Conservation (phyloP, 805 yeast genomes). For the Cyberlindnera sargentensis region DNA sequence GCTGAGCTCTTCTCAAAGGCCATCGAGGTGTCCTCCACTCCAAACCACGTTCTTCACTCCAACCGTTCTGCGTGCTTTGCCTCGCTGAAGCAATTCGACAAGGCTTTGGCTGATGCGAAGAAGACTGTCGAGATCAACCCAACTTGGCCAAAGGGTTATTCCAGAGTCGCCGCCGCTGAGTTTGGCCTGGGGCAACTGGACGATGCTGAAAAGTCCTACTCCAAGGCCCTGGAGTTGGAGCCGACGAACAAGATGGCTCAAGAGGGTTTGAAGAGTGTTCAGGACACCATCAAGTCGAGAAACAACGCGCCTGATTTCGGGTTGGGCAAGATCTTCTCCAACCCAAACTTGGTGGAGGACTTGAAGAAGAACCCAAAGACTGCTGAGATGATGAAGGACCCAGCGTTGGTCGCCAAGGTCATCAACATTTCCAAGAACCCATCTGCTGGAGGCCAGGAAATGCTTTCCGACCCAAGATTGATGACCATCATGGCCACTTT, state of each 20-base stretch:
- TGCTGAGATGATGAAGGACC: slow-evolving; percentile 80
- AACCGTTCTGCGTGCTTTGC: slow-evolving; percentile 92
- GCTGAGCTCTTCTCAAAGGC: slow-evolving; percentile 79
- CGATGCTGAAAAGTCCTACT: slow-evolving; percentile 63
- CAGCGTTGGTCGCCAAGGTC: slow-evolving; percentile 68
- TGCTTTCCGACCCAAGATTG: slow-evolving; percentile 75
- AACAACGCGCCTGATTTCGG: slow-evolving; percentile 59
- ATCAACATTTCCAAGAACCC: slow-evolving; percentile 62
- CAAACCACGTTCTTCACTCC: slow-evolving; percentile 89
- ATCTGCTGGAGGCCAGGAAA: slow-evolving; percentile 57
- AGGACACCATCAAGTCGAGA: slow-evolving; percentile 46
- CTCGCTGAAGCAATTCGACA: slow-evolving; percentile 61
- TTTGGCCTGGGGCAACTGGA: slow-evolving; percentile 79
- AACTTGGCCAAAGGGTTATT: slow-evolving; percentile 92
- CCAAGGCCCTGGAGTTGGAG: slow-evolving; percentile 77
- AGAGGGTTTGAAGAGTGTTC: slow-evolving; percentile 69
- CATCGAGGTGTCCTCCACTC: slow-evolving; percentile 69
- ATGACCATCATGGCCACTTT: slow-evolving; percentile 83
- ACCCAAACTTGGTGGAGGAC: slow-evolving; percentile 71
- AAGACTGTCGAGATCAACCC: slow-evolving; percentile 76
- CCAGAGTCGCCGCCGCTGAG: slow-evolving; percentile 88
- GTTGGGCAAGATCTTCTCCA: slow-evolving; percentile 67
- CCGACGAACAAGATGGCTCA: slow-evolving; percentile 79
- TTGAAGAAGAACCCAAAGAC: slow-evolving; percentile 83
- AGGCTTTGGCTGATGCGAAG: slow-evolving; percentile 81